Conservation (phyloP, 192 early-diverging fungal genomes). For the Coemansia sp. region DNA sequence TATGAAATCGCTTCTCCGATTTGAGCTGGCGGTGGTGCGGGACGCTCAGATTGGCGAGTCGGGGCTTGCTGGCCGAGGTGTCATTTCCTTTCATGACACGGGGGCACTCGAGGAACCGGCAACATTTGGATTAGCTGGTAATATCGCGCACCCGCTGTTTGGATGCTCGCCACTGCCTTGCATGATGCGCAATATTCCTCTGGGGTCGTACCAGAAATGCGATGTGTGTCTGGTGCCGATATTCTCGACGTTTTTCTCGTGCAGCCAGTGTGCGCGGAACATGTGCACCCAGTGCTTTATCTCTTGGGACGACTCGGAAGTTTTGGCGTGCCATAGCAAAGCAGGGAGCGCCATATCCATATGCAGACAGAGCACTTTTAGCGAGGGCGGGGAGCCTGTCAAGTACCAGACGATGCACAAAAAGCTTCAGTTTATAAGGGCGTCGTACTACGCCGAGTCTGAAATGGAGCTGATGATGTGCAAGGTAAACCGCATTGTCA, state of each 20-base stretch:
- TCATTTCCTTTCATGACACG: conserved; percentile 9
- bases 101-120: conserved; percentile 3
- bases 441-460: conserved; percentile 26
- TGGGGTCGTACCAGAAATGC: conserved; percentile 19
- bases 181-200: conserved; percentile 29
- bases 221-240: conserved; percentile 25
- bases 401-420: conserved; percentile 18
- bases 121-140: too few species aligned
- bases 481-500: conserved; percentile 32
- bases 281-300: conserved; percentile 23
- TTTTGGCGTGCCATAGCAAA: not conserved
- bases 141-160: conserved; percentile 24
- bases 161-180: conserved; percentile 21
- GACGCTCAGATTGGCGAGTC: conserved; percentile 8
- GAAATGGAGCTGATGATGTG: conserved; percentile 40
- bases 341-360: conserved; percentile 7
- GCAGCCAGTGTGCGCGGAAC: conserved; percentile 31
- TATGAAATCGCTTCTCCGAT: conserved; percentile 30
- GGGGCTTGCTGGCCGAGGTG: not conserved
- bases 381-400: conserved; percentile 4
- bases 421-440: conserved; percentile 29
- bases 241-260: conserved; percentile 37
- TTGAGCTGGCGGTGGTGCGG: conserved; percentile 34
- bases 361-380: conserved; percentile 13
- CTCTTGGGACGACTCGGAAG: conserved; percentile 21